Conservation (phyloP, 176 grass and related monocot species). For the Hordeum marinum region DNA sequence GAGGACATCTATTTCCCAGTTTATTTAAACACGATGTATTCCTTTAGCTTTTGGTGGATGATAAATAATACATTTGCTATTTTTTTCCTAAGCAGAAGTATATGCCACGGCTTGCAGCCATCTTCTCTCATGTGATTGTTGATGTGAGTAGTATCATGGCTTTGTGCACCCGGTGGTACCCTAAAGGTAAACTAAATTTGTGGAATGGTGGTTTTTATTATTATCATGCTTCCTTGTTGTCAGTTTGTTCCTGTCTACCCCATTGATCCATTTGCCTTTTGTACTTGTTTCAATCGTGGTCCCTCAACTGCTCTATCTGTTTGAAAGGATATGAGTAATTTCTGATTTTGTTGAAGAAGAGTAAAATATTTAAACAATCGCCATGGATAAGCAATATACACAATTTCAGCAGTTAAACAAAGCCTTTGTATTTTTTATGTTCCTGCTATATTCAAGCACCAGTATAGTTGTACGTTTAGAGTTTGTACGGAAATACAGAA, state of each 20-base stretch:
- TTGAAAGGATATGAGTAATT: background rate
- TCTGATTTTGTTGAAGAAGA: background rate
- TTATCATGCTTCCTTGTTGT: background rate
- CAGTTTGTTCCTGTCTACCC: background rate
- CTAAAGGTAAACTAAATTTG: constrained; percentile 51
- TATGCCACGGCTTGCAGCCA: constrained; percentile 66
- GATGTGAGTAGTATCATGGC: constrained; percentile 93
- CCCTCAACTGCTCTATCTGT: background rate
- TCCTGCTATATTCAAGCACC: background rate
- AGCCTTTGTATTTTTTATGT: background rate
- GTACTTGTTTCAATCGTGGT: background rate
- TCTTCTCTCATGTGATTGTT: constrained; percentile 73
- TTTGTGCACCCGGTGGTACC: constrained; percentile 84
- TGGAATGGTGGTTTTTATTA: background rate
- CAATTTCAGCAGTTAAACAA: background rate
- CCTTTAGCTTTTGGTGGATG: constrained; percentile 17
- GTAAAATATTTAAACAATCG: background rate
- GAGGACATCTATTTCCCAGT: background rate
- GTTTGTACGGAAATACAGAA: background rate
- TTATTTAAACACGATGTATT: background rate
- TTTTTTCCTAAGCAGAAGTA: constrained; percentile 69
- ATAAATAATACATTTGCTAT: constrained; percentile 14
- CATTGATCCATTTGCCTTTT: background rate
- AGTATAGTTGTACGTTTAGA: background rate
- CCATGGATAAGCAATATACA: background rate